Conservation (phyloP, 2,329 filamentous ascomycete genomes). For the Claviceps sp. region DNA sequence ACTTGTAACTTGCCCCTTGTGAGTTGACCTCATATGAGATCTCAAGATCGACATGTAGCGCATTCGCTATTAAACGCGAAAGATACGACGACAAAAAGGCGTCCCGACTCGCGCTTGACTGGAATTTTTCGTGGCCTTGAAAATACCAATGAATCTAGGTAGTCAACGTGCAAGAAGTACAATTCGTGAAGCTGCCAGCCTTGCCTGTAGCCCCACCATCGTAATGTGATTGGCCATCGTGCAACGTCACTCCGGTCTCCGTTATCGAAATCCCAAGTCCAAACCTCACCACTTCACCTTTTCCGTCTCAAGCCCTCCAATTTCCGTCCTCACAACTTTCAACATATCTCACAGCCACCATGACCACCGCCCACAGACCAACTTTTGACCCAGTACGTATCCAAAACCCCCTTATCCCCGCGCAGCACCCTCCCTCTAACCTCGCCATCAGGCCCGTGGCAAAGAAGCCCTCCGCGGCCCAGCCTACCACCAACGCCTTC, state of each 20-base stretch:
- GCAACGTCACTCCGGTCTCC: neutral
- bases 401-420: neutral
- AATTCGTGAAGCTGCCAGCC: neutral
- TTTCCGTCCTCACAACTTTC: neutral
- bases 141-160: too few relatives aligned
- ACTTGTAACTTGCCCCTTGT: too few relatives aligned
- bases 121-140: too few relatives aligned
- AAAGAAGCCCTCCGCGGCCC: constrained; percentile 90
- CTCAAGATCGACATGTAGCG: too few relatives aligned
- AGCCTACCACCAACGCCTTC: constrained; percentile 89
- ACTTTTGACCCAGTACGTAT: constrained; percentile 80
- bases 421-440: constrained; percentile 13
- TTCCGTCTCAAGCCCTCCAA: constrained; percentile 1
- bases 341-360: constrained; percentile 17
- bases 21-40: too few relatives aligned
- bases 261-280: neutral
- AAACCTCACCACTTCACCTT: neutral
- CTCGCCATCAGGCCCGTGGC: constrained; percentile 54
- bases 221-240: neutral
- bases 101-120: too few relatives aligned
- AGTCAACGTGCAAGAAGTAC: too few relatives aligned
- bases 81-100: too few relatives aligned
- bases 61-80: too few relatives aligned
- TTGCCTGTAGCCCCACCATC: neutral
- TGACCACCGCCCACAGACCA: constrained; percentile 65